phyloP scores from a whole-genome alignment of 495 filamentous ascomycete genomes.

The Schizothecium vesticola region DNA sequence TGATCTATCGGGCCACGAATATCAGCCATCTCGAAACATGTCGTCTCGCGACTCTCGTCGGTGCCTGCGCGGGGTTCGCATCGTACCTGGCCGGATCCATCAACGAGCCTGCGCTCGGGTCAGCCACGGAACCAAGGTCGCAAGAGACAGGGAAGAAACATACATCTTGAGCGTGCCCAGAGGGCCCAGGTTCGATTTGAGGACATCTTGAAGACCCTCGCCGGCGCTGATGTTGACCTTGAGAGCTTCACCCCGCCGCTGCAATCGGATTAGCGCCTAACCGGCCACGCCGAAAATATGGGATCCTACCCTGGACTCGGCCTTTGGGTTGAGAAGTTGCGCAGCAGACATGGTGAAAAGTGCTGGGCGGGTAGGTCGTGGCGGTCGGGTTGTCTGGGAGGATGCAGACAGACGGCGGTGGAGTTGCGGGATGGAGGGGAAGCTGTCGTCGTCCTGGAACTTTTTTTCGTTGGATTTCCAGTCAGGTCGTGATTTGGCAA shows the following conservation, averaged over 20 bases:
- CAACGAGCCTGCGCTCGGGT: slow-evolving; percentile 68
- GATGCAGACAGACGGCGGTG: slow-evolving; percentile 13
- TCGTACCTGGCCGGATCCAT: slow-evolving; percentile 86
- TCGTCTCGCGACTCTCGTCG: slow-evolving; percentile 7
- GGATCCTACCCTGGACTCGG: slow-evolving; percentile 78
- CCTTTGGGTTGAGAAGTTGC: slow-evolving; percentile 96
- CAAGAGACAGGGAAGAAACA: slow-evolving; percentile 20
- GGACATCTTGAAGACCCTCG: slow-evolving; percentile 90
- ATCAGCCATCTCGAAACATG: slow-evolving; percentile 14
- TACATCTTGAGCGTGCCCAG: slow-evolving; percentile 96
- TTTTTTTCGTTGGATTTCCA: slow-evolving; percentile 33
- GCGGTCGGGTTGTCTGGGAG: slow-evolving; percentile 6
- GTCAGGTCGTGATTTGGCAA: slow-evolving; percentile 19
- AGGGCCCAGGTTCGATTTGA: slow-evolving; percentile 93
- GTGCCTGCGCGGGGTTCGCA: slow-evolving; percentile 5
- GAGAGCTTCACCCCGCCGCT: slow-evolving; percentile 93
- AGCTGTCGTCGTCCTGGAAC: slow-evolving; percentile 26
- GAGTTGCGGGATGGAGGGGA: slow-evolving; percentile 15
- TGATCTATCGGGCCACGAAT: slow-evolving; percentile 61
- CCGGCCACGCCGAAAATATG: slow-evolving; percentile 3
- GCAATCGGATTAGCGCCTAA: slow-evolving; percentile 28
- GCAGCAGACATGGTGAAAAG: slow-evolving; percentile 69
- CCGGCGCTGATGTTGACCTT: slow-evolving; percentile 94
- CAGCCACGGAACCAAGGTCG: slow-evolving; percentile 16
- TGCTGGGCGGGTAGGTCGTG: slow-evolving; percentile 7